phyloP scores from a whole-genome alignment of 1,284 basidiomycete genomes.

The Microbotryum lychnidis-dioicae region DNA sequence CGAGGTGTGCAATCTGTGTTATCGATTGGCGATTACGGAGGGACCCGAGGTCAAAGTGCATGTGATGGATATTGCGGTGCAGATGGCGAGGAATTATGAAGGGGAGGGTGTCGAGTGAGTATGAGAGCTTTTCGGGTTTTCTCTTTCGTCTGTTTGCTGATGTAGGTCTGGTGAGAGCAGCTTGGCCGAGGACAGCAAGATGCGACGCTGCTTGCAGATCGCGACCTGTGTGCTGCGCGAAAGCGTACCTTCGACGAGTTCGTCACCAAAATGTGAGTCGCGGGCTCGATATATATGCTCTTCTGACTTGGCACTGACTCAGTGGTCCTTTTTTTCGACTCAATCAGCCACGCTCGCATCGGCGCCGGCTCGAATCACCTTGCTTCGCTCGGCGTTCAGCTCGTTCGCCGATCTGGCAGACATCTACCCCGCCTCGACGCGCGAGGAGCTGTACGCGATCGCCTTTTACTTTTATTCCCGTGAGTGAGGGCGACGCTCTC shows the following conservation, averaged over 20 bases:
- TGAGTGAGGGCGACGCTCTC: conserved; percentile 38
- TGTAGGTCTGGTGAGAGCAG: neutral
- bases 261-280: conserved; percentile 38
- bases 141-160: neutral
- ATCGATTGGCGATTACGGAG: conserved; percentile 84
- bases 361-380: no score
- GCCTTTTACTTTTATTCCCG: conserved; percentile 73
- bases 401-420: conserved; percentile 59
- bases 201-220: conserved; percentile 68
- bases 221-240: conserved; percentile 71
- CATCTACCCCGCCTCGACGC: conserved; percentile 50
- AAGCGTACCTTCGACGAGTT: conserved; percentile 47
- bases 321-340: no score
- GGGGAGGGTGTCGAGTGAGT: neutral
- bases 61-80: conserved; percentile 56
- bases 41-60: conserved; percentile 61
- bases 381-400: conserved; percentile 49
- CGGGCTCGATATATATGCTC: no score
- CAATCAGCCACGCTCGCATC: no score
- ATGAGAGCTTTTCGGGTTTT: no score
- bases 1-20: conserved; percentile 79
- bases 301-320: no score
- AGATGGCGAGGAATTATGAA: conserved; percentile 6
- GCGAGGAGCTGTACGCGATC: conserved; percentile 69
- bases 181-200: conserved; percentile 38